Base-by-base conservation (phyloP, 371 early-diverging fungal species). In the Mycotypha africana region DNA sequence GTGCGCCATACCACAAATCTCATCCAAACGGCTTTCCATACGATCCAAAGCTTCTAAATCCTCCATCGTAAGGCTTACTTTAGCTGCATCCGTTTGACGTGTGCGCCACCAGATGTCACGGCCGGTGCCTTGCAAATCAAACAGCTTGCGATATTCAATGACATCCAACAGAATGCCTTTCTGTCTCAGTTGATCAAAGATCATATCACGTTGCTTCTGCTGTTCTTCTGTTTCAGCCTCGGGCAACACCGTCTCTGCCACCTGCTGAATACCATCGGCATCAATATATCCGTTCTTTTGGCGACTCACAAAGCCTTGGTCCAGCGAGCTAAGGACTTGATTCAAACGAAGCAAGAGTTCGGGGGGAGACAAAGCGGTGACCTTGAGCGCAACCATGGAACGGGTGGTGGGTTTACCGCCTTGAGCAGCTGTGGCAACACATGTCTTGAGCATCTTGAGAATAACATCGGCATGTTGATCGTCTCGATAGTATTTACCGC, bases 321-420 rank as follows among this genome's bases (percentile, higher is more conserved):
- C 64, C 24, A 76, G 53, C 4, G 47, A 50, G 21, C 49, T 45
- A 36, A 82, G 55, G 24, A 63, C 63, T 21, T 65, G 70, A 24
- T 91, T 85, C 56, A 89, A 76, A 42, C 82, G 76, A 55, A 81
- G 77, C 35, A 95, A 74, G 32, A 89, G 53, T 25, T 72, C 65
- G 0, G 93, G 89, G 4, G 89, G 82, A 1, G 84, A 63, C 42
- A 93, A 79, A 10, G 91, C 92, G 14, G 97, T 95, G 34, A 95
- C 64, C 60, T 96, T 96, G 65, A 89, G 60, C 6, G 97, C 97
- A 15, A 84, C 76, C 61, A 91, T 89, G 23, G 79, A 39, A 20
- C 36, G 33, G 15, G 41, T 41, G 6, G 38, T 70, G 38, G 79
- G 79, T 14, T 38, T 68, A 40, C 76, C 78, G 0, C 79, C 59